Base-by-base conservation (phyloP, 1,284 basidiomycete genomes). In the Cystobasidium slooffiae region DNA sequence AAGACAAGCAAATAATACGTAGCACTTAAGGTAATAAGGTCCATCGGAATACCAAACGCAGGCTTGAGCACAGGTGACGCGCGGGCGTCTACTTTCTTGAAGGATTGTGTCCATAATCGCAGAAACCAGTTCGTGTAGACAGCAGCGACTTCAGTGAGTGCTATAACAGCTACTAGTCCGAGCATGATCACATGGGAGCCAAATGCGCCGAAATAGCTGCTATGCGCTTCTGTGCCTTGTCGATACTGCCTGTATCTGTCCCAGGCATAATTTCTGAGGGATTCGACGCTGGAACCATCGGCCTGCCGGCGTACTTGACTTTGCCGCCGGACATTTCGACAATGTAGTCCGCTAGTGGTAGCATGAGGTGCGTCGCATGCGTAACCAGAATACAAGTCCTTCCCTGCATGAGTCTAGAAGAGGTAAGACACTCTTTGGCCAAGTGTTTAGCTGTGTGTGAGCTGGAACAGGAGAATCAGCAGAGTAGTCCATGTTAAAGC, bases 301-400 rank as follows among this genome's bases (percentile, higher is more conserved):
- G 89, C 5, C 31, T 31, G 31, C 31, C 31, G 31, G 31, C 5
- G 31, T 31, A 95, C 70, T 87, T 84, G 39, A 94, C 87, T 18
- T 88, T 87, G 16, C 94, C 91, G 78, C 94, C 93, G 78, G 95
- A 92, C 49, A 96, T 86, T 14, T 90, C 88, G 46, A 47, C 77
- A 75, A 93, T 84, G 80, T 90, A 91, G 67, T 81, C 85, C 3
- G 91, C 90, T 24, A 88, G 89, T 0, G 89, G 86, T 1, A 87
- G 85, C 78, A 88, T 91, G 0, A 93, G 84, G 80, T 91, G 88
- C 20, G 92, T 88, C 24, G 95, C 93, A 80, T 96, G 94, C 14
- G 93, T 94, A 52, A 96, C 93, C 18, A 97, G 86, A 65, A 97
- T 87, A 73, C 94, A 83, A 0, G 94, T 96, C 47, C 94, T 86